Base-by-base conservation (phyloP, 1,284 basidiomycete species). In the Phlebopus sp. region DNA sequence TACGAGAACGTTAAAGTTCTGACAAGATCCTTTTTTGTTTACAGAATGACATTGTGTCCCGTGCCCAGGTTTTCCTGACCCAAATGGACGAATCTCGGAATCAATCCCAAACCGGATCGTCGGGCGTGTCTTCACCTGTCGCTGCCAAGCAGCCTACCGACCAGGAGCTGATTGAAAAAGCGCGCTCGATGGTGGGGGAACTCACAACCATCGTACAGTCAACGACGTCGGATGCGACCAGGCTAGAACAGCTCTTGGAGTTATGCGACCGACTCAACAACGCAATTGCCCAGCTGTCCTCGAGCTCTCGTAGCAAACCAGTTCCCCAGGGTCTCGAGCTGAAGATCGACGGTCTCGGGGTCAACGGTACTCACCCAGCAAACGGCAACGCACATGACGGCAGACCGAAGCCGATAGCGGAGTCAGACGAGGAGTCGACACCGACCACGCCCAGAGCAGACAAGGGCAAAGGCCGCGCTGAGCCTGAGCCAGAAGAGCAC, bases 401-500 rank as follows among this genome's bases (percentile, higher is more conserved):
- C 25, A 41, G 21, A n/a, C 13, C 18, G 1, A 17, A 30, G 4
- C 8, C 27, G 30, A 32, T 27, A 5, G 57, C 59, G 47, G 63
- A 59, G 6, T 59, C 59, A 10, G 64, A 60, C n/a, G 69, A 73
- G 25, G 73, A 74, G 2, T 64, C 68, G 10, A 65, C 66, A 13
- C 77, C 74, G 9, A 69, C 74, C 25, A 86, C 84, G 10, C 85
- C 85, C 0, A 75, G 75, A 35, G 61, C 84, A 11, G 84, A 90
- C 65, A 90, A 90, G 62, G 88, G 86, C 47, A 90, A 90, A 62
- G 79, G 73, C 15, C 76, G 75, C 46, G 85, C 86, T 5, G 74
- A 79, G 44, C 84, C 82, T 0, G 82, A 82, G 54, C 82, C 83
- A 0, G 81, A 82, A 55, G 72, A 78, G 43, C 76, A 68, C 3